Evolutionary conservation across 768 basidiomycete species (phyloP).

Genomic region (Leccinum incarnatum): DNA sequence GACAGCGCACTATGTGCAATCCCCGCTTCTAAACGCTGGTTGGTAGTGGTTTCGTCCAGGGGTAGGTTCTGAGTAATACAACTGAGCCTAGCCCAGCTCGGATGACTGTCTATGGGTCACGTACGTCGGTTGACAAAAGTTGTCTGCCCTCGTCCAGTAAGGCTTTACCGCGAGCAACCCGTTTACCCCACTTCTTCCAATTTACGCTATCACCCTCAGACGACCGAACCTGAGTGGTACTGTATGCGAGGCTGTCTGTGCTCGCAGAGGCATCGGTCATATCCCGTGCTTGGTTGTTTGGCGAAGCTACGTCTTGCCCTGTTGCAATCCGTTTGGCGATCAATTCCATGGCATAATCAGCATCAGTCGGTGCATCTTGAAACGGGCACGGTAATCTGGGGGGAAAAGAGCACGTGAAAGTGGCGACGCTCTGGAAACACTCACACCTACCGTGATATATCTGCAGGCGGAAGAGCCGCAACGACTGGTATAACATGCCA

Average conservation of each 20-base stretch:
- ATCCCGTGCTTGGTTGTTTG: slow-evolving; percentile 18
- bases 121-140: slow-evolving; percentile 37
- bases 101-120: slow-evolving; percentile 20
- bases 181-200: slow-evolving; percentile 58
- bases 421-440: background rate
- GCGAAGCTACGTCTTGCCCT: slow-evolving; percentile 43
- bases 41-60: background rate
- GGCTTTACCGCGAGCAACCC: slow-evolving; percentile 45
- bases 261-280: slow-evolving; percentile 13
- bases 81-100: background rate
- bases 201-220: slow-evolving; percentile 31
- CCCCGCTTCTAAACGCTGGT: slow-evolving; percentile 6
- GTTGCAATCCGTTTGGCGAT: slow-evolving; percentile 58
- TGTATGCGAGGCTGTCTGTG: background rate
- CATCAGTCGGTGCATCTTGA: slow-evolving; percentile 58
- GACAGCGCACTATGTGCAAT: slow-evolving; percentile 36
- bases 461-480: slow-evolving; percentile 45
- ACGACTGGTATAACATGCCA: slow-evolving; percentile 64
- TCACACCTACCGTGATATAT: slow-evolving; percentile 43
- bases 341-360: slow-evolving; percentile 68
- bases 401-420: slow-evolving; percentile 1
- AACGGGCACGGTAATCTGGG: slow-evolving; percentile 48
- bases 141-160: slow-evolving; percentile 42
- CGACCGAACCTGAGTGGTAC: background rate
- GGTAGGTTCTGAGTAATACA: background rate